Conservation (phyloP, 768 basidiomycete species). For the Russula sp. region DNA sequence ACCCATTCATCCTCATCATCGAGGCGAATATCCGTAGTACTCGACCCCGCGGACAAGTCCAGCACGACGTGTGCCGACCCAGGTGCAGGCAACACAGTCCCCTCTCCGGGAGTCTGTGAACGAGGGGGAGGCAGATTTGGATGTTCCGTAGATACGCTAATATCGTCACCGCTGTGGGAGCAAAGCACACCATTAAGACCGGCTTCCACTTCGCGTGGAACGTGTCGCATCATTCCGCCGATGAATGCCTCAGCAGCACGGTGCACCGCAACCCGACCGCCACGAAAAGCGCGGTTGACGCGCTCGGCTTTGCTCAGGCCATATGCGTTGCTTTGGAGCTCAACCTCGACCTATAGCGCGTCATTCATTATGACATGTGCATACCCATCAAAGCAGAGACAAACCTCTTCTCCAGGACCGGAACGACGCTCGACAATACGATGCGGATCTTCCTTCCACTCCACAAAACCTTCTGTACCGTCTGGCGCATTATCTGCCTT, state of each 20-base stretch:
- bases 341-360: slow-evolving; percentile 29
- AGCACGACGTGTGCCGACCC: not conserved
- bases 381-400: slow-evolving; percentile 18
- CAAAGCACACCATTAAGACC: slow-evolving; percentile 14
- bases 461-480: slow-evolving; percentile 36
- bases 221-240: slow-evolving; percentile 15
- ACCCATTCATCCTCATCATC: slow-evolving; percentile 58
- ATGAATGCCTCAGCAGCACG: slow-evolving; percentile 26
- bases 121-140: not conserved
- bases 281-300: slow-evolving; percentile 23
- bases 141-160: not conserved
- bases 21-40: slow-evolving; percentile 20
- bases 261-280: slow-evolving; percentile 24
- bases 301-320: slow-evolving; percentile 27
- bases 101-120: not conserved
- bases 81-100: not conserved
- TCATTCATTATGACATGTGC: not conserved
- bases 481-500: slow-evolving; percentile 40
- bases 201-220: slow-evolving; percentile 19
- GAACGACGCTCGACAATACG: slow-evolving; percentile 53
- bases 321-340: slow-evolving; percentile 30
- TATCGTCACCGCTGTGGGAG: not conserved
- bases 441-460: slow-evolving; percentile 70
- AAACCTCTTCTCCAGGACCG: slow-evolving; percentile 62
- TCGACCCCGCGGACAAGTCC: not conserved